These are phyloP conservation scores for Hemisphaericaspora nanyangensis DNA, from an alignment of 805 yeast genomes.

Conservation along the genomic window DNA sequence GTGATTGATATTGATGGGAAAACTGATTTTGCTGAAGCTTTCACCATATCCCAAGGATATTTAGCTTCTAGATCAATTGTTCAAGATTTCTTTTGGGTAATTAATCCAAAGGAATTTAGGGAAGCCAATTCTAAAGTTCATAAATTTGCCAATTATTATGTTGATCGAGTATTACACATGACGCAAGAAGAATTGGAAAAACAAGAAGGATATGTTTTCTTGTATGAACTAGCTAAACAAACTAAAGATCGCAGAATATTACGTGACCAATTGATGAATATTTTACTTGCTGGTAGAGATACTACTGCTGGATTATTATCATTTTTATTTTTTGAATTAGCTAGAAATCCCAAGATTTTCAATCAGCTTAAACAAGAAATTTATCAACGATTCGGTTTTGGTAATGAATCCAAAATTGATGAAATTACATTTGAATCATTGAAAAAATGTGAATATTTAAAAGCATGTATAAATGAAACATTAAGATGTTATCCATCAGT, in stretches of 20 bases:
- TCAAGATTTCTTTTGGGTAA: conserved; percentile 23
- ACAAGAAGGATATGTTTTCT: conserved; percentile 32
- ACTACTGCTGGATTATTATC: conserved; percentile 36
- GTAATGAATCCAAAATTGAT: conserved; percentile 18
- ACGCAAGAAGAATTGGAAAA: conserved; percentile 25
- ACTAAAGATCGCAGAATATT: conserved; percentile 34
- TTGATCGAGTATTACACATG: conserved; percentile 25
- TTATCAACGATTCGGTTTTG: conserved; percentile 22
- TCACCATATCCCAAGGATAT: conserved; percentile 29
- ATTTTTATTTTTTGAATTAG: conserved; percentile 27
- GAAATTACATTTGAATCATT: conserved; percentile 27
- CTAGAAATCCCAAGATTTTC: conserved; percentile 28
- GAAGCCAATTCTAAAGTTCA: conserved; percentile 28
- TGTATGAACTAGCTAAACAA: conserved; percentile 38
- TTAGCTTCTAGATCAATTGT: conserved; percentile 32
- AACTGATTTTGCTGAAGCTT: conserved; percentile 30
- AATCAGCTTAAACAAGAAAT: conserved; percentile 25
- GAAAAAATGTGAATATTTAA: conserved; percentile 32
- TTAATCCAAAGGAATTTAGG: conserved; percentile 26
- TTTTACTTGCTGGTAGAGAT: conserved; percentile 38
- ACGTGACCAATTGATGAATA: conserved; percentile 39
- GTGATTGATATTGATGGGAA: conserved; percentile 25
- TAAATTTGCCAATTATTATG: conserved; percentile 27
- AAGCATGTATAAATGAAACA: conserved; percentile 28
- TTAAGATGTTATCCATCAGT: conserved; percentile 35